Evolutionary conservation across 2,329 filamentous ascomycete species (phyloP), one percentile per base, ranked within the genome.

Genomic region (Arthrobotrys sinensis): DNA sequence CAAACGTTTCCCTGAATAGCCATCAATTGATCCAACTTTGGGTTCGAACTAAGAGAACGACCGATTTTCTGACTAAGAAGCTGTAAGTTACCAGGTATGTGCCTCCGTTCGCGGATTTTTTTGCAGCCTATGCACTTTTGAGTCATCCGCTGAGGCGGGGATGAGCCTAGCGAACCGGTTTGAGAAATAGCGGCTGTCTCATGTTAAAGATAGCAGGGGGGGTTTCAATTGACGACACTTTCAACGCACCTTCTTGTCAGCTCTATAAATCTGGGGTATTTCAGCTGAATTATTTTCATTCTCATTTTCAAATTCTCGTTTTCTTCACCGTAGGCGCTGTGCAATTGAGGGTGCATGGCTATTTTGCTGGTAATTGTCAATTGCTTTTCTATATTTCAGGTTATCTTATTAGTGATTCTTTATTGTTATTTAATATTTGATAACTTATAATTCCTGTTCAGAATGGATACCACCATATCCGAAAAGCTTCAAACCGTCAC

Each of bases 181-280:
- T 43, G 10, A 19, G 36, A 28, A 28, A 28, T 53, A 16, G 24
- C 19, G 1, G 5, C 11, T 16, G 50, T 38, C 36, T 38, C 36
- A 10, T 14, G 36, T 8, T 38, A 38, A 38, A 38, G 24, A 28
- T 28, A 28, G 40, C 40, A 16, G 5, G n/a, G 40, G 40, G 40
- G 40, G 40, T 48, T 8, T 24, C 45, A 48, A 24, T 48, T 24
- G 45, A 48, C 45, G 45, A 48, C 45, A 48, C 7, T 6, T 21
- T 24, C 36, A 60, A 60, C 55, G 36, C 55, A 60, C 28, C 16
- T 48, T 24, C 24, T 38, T 38, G 1, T 38, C 1, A 34, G 19
- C 1, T 40, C 3, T 60, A 60, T 60, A 60, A 60, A 60, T 60
- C 50, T 10, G 28, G 50, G 50, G 50, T n/a, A 16, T 16, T 36